A percentile compares a stretch with the other conserved stretches of the same genome.
phyloP scores from a whole-genome alignment of 257 asterid species.

The Fraxinus pennsylvanica region DNA sequence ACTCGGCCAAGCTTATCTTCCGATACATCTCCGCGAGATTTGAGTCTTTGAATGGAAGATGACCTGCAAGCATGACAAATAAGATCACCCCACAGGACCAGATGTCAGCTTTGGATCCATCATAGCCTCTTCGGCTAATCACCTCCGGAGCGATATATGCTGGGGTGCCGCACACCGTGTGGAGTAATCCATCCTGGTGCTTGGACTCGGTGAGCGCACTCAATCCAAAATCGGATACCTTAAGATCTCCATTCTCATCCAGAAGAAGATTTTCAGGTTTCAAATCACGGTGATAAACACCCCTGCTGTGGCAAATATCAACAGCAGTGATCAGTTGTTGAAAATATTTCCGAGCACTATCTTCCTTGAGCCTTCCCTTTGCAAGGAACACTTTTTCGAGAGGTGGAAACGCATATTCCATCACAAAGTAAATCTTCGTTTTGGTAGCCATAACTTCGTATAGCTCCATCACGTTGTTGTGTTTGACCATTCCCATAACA shows the following conservation, averaged over 20 bases:
- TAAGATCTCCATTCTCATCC: slow-evolving; percentile 16
- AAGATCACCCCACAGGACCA: slow-evolving; percentile 22
- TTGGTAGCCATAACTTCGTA: slow-evolving; percentile 24
- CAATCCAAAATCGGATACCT: slow-evolving; percentile 20
- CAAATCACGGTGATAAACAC: slow-evolving; percentile 22
- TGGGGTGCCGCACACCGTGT: slow-evolving; percentile 22
- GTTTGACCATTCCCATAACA: slow-evolving; percentile 18
- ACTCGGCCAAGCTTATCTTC: slow-evolving; percentile 7
- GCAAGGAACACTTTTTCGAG: no score
- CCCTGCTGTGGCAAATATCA: slow-evolving; percentile 18
- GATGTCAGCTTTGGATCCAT: slow-evolving; percentile 19
- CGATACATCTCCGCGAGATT: slow-evolving; percentile 13
- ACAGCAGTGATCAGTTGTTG: slow-evolving; percentile 23
- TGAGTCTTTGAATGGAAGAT: slow-evolving; percentile 12
- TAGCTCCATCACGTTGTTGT: slow-evolving; percentile 12
- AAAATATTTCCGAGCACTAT: slow-evolving; percentile 14
- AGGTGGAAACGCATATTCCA: slow-evolving; percentile 20
- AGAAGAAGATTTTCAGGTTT: slow-evolving; percentile 17
- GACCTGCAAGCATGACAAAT: slow-evolving; percentile 16
- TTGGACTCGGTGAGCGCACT: slow-evolving; percentile 10
- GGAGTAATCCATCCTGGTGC: slow-evolving; percentile 17
- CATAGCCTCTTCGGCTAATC: slow-evolving; percentile 9
- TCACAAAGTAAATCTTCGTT: slow-evolving; percentile 8
- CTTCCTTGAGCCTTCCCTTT: slow-evolving; percentile 20
- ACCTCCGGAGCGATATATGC: slow-evolving; percentile 22